Conservation (phyloP, 495 filamentous ascomycete genomes). For the Hypoxylon trugodes region DNA sequence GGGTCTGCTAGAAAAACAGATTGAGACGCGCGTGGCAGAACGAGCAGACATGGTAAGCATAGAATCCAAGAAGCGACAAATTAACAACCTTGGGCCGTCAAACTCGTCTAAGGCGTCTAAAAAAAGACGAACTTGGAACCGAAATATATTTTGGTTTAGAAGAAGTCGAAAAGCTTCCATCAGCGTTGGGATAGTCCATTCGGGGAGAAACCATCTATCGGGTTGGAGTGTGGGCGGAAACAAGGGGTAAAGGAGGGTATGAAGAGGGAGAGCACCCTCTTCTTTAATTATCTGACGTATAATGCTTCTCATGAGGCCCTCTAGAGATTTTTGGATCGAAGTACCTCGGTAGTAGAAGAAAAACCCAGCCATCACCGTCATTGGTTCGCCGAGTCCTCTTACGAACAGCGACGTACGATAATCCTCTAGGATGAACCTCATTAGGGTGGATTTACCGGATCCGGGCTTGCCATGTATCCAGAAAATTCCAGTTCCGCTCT, state of each 20-base stretch:
- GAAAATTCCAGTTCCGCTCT: conserved; percentile 7
- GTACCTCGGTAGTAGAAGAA: background rate
- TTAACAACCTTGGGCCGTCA: background rate
- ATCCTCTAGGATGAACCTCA: conserved; percentile 27
- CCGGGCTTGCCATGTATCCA: conserved; percentile 28
- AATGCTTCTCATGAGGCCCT: background rate
- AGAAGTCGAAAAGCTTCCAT: background rate
- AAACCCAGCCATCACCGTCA: conserved; percentile 9
- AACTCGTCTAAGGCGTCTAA: conserved; percentile 5
- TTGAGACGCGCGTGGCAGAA: background rate
- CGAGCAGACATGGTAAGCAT: background rate
- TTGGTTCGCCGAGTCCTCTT: too few species aligned
- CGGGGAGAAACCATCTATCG: too few species aligned
- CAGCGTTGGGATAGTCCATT: background rate
- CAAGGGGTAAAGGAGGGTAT: too few species aligned
- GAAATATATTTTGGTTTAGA: background rate
- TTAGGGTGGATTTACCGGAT: conserved; percentile 29
- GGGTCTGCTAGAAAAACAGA: conserved; percentile 1
- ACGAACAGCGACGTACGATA: conserved; percentile 9
- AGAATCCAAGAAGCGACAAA: background rate
- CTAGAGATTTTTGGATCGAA: background rate
- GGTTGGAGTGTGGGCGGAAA: too few species aligned
- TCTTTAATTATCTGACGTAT: background rate
- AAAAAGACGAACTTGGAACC: background rate
- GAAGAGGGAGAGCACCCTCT: too few species aligned